Base-by-base conservation (phyloP, 345 rosid species). In the Pugionium cornutum region DNA sequence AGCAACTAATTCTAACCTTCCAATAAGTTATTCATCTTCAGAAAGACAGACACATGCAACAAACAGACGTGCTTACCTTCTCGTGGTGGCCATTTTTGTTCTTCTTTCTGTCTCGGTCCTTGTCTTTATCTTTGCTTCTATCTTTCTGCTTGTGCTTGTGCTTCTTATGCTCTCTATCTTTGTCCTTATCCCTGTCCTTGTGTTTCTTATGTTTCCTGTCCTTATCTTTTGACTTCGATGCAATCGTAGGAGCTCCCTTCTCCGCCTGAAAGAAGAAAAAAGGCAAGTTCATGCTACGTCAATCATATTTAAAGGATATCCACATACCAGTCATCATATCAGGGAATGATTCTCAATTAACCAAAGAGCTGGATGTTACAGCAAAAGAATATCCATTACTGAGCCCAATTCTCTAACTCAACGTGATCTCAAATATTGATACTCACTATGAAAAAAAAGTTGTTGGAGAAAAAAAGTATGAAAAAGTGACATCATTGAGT, bases 181-280 rank as follows among this genome's bases (percentile, higher is more conserved):
- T 89, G 41, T 84, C 96, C 79, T 84, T 87, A 56, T 88, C 96
- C 67, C 77, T 86, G 66, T 92, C 96, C 77, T 66, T 92, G 78
- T 80, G 92, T 78, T 86, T 92, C 77, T 83, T 92, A 79, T 83
- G 98, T 81, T 86, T 92, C 83, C 91, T 83, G 66, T 89, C 94
- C 79, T 83, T 88, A 75, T 89, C 96, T 70, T 83, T 89, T 11
- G 83, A 82, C 78, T 88, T 94, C 6, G 87, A 78, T 27, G 88
- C 79, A 69, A 90, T 41, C 0, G 96, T 94, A 53, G 92, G 96
- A 48, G 69, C 72, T 70, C 97, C 96, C 72, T 85, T 90, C 72
- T 85, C 96, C 37, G 78, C 79, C 99, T 94, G 67, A 50, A 58
- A 51, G 58, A 54, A 68, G 25, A 7, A 65, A 28, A 7, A 45